Evolutionary conservation across 148 eudicot species (phyloP).

Genomic region (Amaranthus palmeri): DNA sequence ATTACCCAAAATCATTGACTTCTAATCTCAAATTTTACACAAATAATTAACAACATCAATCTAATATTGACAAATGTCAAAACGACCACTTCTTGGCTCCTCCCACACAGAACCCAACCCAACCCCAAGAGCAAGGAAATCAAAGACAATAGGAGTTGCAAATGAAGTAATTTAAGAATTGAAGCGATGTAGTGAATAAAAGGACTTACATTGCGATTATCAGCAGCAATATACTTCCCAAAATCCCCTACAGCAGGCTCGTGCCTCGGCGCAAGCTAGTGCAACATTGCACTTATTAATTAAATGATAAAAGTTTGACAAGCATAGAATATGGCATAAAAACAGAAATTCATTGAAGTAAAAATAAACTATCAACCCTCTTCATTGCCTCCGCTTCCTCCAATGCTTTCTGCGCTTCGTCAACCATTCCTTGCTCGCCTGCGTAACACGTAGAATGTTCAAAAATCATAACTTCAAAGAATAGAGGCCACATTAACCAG

Average conservation of each 20-base stretch:
- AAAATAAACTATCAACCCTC: slow-evolving; percentile 73
- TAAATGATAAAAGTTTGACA: too few species aligned
- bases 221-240: background rate
- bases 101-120: background rate
- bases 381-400: slow-evolving; percentile 98
- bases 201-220: too few species aligned
- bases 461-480: background rate
- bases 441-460: slow-evolving; percentile 13
- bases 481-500: background rate
- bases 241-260: slow-evolving; percentile 46
- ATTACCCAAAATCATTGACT: too few species aligned
- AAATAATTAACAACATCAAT: too few species aligned
- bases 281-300: slow-evolving; percentile 13
- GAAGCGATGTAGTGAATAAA: background rate
- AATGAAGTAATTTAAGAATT: background rate
- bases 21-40: background rate
- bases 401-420: slow-evolving; percentile 89
- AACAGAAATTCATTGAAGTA: too few species aligned
- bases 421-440: slow-evolving; percentile 99
- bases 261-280: slow-evolving; percentile 70
- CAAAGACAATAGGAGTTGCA: too few species aligned
- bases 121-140: background rate
- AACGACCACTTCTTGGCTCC: background rate
- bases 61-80: background rate
- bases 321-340: too few species aligned